phyloP scores from a whole-genome alignment of 73 alveolate genomes.

The Paraurostyla sp. region DNA sequence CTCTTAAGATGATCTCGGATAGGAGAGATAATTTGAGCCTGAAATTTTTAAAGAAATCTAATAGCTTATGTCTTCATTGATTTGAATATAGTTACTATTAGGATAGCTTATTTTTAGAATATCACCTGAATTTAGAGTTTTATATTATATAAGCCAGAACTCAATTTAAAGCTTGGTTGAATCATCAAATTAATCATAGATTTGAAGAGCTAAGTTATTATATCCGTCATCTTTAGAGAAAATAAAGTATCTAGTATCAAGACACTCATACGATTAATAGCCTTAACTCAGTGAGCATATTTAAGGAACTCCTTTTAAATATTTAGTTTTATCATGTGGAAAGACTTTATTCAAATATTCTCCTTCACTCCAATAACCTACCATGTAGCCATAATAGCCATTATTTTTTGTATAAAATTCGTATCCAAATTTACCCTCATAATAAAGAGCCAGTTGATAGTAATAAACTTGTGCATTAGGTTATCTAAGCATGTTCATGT shows the following conservation, averaged over 20 bases:
- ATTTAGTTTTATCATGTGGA: not conserved
- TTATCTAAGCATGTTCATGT: not conserved
- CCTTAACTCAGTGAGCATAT: not conserved
- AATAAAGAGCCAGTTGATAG: not conserved
- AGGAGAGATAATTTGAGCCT: not conserved
- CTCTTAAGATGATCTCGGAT: not conserved
- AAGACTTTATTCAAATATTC: not conserved
- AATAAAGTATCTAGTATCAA: not conserved
- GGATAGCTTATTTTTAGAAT: not conserved
- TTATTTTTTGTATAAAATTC: not conserved
- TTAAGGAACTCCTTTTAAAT: too few relatives aligned
- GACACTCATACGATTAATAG: not conserved
- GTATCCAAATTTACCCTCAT: not conserved
- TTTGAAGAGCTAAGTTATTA: not conserved
- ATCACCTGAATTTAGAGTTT: not conserved
- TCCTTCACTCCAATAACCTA: not conserved
- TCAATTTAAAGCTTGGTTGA: not conserved
- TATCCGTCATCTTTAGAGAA: not conserved
- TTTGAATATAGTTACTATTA: not conserved
- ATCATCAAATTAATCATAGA: not conserved
- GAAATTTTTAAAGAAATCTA: not conserved
- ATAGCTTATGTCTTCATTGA: not conserved
- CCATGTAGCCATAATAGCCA: not conserved
- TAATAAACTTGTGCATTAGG: not conserved
- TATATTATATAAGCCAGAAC: not conserved